Conservation (phyloP, 768 basidiomycete genomes). For the Kwoniella heveanensis region DNA sequence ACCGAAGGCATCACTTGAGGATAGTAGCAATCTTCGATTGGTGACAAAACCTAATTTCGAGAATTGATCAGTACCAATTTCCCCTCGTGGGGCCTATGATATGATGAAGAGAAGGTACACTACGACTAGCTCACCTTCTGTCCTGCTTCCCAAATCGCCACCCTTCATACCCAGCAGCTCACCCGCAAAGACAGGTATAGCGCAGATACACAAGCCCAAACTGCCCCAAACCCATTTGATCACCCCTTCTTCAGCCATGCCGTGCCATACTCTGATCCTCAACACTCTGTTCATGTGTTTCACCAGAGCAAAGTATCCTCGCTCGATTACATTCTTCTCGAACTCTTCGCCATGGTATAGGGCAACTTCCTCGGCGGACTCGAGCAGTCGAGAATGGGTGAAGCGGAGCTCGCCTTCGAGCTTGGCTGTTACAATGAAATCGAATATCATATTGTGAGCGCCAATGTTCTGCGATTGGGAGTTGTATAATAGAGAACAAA, state of each 20-base stretch:
- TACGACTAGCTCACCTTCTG: conserved; percentile 68
- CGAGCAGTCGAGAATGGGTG: conserved; percentile 84
- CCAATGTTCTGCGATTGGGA: background rate
- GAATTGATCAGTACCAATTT: background rate
- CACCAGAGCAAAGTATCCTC: conserved; percentile 79
- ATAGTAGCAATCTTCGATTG: conserved; percentile 84
- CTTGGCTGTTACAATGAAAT: conserved; percentile 62
- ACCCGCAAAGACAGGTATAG: conserved; percentile 85
- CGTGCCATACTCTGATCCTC: conserved; percentile 81
- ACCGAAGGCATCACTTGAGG: conserved; percentile 87
- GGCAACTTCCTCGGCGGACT: conserved; percentile 68
- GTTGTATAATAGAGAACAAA: conserved; percentile 17
- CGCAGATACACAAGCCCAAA: conserved; percentile 87
- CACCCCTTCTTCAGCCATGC: conserved; percentile 88
- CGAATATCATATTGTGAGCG: no score
- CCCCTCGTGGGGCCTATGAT: no score
- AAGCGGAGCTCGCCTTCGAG: conserved; percentile 87
- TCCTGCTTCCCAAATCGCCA: conserved; percentile 77
- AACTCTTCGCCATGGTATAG: conserved; percentile 84
- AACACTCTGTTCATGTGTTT: conserved; percentile 83
- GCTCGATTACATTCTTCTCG: conserved; percentile 87
- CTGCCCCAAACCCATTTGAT: conserved; percentile 95
- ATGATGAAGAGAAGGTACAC: no score
- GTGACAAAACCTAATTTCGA: conserved; percentile 79
- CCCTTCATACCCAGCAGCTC: conserved; percentile 70